A percentile compares a stretch with the other conserved stretches of the same genome.
These are phyloP conservation scores for Eucalyptus microcorys DNA, from an alignment of 345 rosid genomes.

Conservation along the genomic window DNA sequence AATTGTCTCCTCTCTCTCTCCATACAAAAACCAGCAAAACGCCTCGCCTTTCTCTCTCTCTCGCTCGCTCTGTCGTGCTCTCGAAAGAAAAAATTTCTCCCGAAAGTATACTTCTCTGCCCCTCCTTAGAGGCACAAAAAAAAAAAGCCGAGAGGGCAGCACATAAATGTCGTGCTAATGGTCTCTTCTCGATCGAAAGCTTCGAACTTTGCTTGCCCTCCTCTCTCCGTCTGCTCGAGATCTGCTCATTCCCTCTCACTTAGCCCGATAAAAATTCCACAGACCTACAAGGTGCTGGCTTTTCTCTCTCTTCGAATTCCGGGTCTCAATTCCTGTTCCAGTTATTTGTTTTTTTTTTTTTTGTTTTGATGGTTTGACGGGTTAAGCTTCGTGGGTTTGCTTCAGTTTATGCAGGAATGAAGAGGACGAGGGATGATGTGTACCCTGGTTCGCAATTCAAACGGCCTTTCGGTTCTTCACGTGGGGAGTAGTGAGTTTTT, in stretches of 20 bases:
- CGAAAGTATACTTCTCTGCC: background rate
- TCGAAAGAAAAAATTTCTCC: background rate
- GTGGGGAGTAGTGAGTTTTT: conserved; percentile 67
- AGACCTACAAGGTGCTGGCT: background rate
- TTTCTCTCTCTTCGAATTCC: background rate
- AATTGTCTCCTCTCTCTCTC: background rate
- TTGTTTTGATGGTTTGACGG: background rate
- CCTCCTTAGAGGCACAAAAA: background rate
- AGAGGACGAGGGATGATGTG: conserved; percentile 57
- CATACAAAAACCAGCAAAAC: background rate
- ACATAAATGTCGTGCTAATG: background rate
- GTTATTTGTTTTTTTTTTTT: background rate
- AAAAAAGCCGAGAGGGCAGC: background rate
- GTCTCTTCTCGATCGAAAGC: background rate
- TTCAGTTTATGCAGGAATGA: conserved; percentile 33
- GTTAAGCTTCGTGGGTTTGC: background rate
- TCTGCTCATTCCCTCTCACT: background rate
- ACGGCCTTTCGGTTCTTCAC: conserved; percentile 57
- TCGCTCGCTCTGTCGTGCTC: background rate
- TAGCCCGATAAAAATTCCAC: background rate
- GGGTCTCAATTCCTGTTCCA: background rate
- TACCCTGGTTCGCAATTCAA: conserved; percentile 61
- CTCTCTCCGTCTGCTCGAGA: background rate
- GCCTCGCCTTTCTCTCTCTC: background rate
- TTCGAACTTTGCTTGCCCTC: background rate